These are phyloP conservation scores for Colletotrichum caudatum DNA, from an alignment of 2,329 filamentous ascomycete genomes.

Conservation along the genomic window DNA sequence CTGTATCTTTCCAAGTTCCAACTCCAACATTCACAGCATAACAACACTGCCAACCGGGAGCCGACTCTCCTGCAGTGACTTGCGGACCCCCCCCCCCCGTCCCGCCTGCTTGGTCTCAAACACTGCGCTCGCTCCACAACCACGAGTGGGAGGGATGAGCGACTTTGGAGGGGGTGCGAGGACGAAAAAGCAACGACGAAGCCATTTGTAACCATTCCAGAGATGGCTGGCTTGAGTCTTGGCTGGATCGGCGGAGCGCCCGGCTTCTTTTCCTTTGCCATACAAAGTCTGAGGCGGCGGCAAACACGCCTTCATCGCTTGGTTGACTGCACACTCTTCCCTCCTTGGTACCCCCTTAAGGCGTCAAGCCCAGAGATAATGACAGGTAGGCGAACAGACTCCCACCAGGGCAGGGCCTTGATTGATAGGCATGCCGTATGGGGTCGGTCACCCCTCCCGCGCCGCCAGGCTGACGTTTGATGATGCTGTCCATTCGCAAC, in stretches of 20 bases:
- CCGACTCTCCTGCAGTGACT: slow-evolving; percentile 21
- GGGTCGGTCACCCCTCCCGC: not conserved
- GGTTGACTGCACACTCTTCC: not conserved
- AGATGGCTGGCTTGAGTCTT: slow-evolving; percentile 8
- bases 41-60: not conserved
- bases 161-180: not conserved
- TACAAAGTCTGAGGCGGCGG: not conserved
- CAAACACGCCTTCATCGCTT: slow-evolving; percentile 1
- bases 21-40: not conserved
- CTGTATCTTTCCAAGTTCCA: slow-evolving; percentile 19
- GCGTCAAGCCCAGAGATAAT: not conserved
- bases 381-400: not conserved
- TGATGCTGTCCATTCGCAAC: slow-evolving; percentile 34
- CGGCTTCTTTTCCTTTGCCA: not conserved
- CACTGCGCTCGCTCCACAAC: slow-evolving; percentile 22
- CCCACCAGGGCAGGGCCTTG: not conserved
- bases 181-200: slow-evolving; percentile 38
- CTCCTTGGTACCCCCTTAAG: not conserved
- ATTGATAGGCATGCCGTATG: not conserved
- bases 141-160: not conserved
- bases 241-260: not conserved
- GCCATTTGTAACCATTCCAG: slow-evolving; percentile 20
- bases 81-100: not conserved
- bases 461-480: slow-evolving; percentile 26
- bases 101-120: slow-evolving; percentile 24